Percentiles rank a stretch among this genome's conserved stretches.
These are phyloP conservation scores for Durusdinium trenchii DNA, from an alignment of 73 alveolate genomes.

Conservation along the genomic window DNA sequence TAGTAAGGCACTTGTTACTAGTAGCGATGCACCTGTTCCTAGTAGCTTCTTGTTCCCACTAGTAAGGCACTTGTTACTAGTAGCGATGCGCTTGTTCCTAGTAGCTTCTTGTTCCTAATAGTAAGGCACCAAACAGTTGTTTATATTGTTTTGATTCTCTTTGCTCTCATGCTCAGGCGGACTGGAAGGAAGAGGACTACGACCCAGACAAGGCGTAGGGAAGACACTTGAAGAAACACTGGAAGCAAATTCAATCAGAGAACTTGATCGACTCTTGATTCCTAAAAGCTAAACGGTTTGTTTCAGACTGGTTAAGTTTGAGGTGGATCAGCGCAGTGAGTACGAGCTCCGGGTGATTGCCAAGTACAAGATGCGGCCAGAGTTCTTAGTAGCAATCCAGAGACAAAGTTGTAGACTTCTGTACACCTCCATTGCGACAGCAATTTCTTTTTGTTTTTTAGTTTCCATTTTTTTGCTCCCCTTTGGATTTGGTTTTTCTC, in stretches of 20 bases:
- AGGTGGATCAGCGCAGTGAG: constrained; percentile 91
- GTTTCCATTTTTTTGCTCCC: background rate
- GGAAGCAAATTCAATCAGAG: too few relatives aligned
- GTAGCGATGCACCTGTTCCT: too few relatives aligned
- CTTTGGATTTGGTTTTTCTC: background rate
- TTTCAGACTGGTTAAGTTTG: background rate
- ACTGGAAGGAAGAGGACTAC: constrained; percentile 87
- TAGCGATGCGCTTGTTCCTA: too few relatives aligned
- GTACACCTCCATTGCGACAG: background rate
- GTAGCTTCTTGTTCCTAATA: too few relatives aligned
- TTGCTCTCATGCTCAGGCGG: too few relatives aligned
- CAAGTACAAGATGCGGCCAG: constrained; percentile 77
- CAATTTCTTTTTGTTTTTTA: background rate
- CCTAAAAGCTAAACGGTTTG: background rate
- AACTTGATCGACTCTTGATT: too few relatives aligned
- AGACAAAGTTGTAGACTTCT: background rate
- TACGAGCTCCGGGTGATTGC: constrained; percentile 87
- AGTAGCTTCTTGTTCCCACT: too few relatives aligned
- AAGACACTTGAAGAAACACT: too few relatives aligned
- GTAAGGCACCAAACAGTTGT: too few relatives aligned
- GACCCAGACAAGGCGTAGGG: constrained; percentile 80
- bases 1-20: too few relatives aligned
- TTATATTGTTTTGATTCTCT: too few relatives aligned
- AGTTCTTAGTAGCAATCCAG: background rate
- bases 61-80: too few relatives aligned